phyloP scores from a whole-genome alignment of 768 basidiomycete genomes.

The Asterophora parasitica region DNA sequence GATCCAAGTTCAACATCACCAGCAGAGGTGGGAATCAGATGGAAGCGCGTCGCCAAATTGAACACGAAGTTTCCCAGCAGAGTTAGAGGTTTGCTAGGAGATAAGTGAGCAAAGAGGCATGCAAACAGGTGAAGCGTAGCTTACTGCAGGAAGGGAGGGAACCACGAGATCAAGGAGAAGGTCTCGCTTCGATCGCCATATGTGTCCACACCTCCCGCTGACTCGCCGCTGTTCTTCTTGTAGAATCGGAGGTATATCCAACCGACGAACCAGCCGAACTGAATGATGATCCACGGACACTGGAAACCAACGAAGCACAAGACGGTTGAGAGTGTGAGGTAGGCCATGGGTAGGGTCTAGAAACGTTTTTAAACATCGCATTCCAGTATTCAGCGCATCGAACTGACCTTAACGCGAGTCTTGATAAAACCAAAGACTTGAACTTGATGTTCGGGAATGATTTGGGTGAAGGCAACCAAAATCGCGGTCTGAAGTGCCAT shows the following conservation, averaged over 20 bases:
- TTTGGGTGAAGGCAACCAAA: conserved; percentile 94
- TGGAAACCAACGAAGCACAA: conserved; percentile 81
- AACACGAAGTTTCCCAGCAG: conserved; percentile 64
- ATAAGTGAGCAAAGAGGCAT: neutral
- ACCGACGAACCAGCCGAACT: conserved; percentile 97
- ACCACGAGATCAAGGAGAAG: conserved; percentile 92
- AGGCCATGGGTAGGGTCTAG: conserved; percentile 92
- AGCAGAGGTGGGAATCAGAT: conserved; percentile 63
- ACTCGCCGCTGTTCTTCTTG: conserved; percentile 75
- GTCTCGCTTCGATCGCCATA: conserved; percentile 97
- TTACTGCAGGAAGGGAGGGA: conserved; percentile 93
- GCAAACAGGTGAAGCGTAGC: conserved; percentile 23
- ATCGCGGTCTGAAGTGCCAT: conserved; percentile 86
- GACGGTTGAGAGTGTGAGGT: conserved; percentile 85
- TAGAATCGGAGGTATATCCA: conserved; percentile 98
- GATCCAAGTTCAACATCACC: conserved; percentile 68
- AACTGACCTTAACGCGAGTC: conserved; percentile 81
- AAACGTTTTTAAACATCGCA: conserved; percentile 9
- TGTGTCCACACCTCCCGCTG: conserved; percentile 54
- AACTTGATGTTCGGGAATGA: conserved; percentile 97
- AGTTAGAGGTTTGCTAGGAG: conserved; percentile 63
- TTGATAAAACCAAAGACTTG: conserved; percentile 84
- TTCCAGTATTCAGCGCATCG: neutral
- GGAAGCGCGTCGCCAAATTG: conserved; percentile 60
- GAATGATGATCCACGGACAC: conserved; percentile 88